Evolutionary conservation across 768 basidiomycete genomes (phyloP).

Genomic region (Pisolithus albus): DNA sequence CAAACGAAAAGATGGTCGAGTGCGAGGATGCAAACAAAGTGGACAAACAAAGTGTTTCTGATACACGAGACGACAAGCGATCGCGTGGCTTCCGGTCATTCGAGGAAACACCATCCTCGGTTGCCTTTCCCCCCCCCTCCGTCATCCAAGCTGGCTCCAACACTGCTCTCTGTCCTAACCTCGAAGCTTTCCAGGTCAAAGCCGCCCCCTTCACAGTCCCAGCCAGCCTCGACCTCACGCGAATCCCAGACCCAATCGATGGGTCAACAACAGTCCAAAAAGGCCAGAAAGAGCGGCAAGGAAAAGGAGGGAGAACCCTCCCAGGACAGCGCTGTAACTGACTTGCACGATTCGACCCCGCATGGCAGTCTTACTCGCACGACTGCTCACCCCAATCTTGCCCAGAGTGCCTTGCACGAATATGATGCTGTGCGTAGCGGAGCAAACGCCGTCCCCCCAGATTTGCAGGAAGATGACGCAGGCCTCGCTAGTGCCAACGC

Average conservation of each 20-base stretch:
- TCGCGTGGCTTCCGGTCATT: conserved; percentile 21
- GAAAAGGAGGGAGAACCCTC: conserved; percentile 57
- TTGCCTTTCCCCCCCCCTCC: neutral
- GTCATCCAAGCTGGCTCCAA: conserved; percentile 67
- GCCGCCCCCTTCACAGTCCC: conserved; percentile 67
- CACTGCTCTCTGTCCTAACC: conserved; percentile 69
- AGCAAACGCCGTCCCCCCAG: conserved; percentile 26
- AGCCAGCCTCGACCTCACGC: conserved; percentile 42
- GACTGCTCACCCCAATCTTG: conserved; percentile 33
- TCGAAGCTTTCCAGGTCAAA: conserved; percentile 66
- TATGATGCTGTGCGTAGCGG: conserved; percentile 29
- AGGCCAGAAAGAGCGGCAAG: conserved; percentile 62
- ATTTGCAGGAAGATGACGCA: conserved; percentile 26
- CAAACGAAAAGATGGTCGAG: too few species aligned
- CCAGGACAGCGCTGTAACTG: conserved; percentile 38
- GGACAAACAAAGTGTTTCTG: conserved; percentile 26
- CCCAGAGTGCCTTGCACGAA: conserved; percentile 34
- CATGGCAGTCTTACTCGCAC: conserved; percentile 42
- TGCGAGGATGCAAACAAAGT: conserved; percentile 26
- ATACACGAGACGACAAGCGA: conserved; percentile 14
- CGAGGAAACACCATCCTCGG: conserved; percentile 7
- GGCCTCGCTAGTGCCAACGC: conserved; percentile 36
- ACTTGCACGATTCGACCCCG: conserved; percentile 28
- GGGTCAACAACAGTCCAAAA: conserved; percentile 84
- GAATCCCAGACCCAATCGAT: conserved; percentile 43